A percentile compares a stretch with the other conserved stretches of the same genome.
Evolutionary conservation across 1,284 basidiomycete genomes (phyloP).

Genomic region (Sporisorium graminicola): DNA sequence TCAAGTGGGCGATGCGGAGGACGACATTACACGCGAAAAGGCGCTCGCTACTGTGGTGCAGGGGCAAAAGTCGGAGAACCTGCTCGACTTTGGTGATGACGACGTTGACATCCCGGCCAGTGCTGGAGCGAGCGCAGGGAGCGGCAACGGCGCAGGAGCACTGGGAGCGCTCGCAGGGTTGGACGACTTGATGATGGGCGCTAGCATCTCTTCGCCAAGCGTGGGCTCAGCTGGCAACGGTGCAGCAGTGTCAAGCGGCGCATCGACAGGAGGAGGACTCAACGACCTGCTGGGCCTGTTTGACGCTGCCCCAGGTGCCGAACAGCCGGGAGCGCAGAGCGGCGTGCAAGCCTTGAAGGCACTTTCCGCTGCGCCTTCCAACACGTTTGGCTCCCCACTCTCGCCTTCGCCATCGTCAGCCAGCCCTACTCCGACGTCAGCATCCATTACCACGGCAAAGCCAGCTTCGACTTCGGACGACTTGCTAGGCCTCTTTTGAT

Average conservation of each 20-base stretch:
- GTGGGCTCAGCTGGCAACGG: constrained; percentile 3
- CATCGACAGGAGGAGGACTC: constrained; percentile 33
- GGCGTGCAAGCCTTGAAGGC: constrained; percentile 56
- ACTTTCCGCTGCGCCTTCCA: constrained; percentile 17
- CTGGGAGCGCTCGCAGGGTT: constrained; percentile 59
- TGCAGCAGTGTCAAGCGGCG: constrained; percentile 1
- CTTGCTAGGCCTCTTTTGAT: constrained; percentile 52
- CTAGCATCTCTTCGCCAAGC: constrained; percentile 23
- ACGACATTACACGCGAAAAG: constrained; percentile 64
- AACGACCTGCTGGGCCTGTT: constrained; percentile 64
- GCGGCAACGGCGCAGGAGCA: constrained; percentile 31
- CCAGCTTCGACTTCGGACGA: constrained; percentile 31
- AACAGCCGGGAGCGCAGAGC: constrained; percentile 52
- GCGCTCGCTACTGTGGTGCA: constrained; percentile 72
- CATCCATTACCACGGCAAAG: constrained; percentile 7
- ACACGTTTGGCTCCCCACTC: constrained; percentile 22
- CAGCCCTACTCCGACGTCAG: neutral
- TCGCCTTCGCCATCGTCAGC: neutral
- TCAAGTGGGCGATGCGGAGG: constrained; percentile 33
- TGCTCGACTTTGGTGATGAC: constrained; percentile 68
- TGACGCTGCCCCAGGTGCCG: constrained; percentile 57
- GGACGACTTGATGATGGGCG: constrained; percentile 56
- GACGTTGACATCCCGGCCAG: constrained; percentile 37
- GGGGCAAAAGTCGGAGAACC: constrained; percentile 66
- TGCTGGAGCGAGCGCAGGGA: constrained; percentile 3